Evolutionary conservation across 2,329 filamentous ascomycete species (phyloP).

Genomic region (Cladosporium sphaerospermum): DNA sequence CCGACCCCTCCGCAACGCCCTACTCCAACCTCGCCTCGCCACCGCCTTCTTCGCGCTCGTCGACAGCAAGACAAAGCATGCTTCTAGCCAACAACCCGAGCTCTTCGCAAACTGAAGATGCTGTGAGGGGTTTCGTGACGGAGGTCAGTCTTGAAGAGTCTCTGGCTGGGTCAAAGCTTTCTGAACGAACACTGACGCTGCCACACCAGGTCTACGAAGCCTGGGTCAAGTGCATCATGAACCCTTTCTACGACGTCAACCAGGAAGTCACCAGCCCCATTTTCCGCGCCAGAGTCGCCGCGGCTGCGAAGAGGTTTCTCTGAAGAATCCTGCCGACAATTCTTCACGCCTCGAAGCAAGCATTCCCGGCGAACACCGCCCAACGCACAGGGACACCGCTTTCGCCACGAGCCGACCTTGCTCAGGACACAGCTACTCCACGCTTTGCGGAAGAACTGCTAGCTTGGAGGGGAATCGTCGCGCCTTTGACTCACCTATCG

Average conservation of each 20-base stretch:
- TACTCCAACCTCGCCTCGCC: slow-evolving; percentile 29
- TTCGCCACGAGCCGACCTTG: too few species aligned
- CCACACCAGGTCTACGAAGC: slow-evolving; percentile 68
- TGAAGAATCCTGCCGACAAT: neutral
- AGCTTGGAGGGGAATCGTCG: too few species aligned
- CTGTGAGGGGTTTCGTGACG: slow-evolving; percentile 86
- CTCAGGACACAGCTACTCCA: too few species aligned
- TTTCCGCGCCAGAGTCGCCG: slow-evolving; percentile 73
- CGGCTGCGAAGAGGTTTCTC: slow-evolving; percentile 70
- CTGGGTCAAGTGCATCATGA: slow-evolving; percentile 97
- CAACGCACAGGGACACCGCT: too few species aligned
- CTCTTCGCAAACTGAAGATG: slow-evolving; percentile 86
- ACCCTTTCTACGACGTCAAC: slow-evolving; percentile 83
- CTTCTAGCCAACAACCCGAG: slow-evolving; percentile 61
- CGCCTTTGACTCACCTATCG: too few species aligned
- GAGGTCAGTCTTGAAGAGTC: slow-evolving; percentile 43
- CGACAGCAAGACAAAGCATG: slow-evolving; percentile 28
- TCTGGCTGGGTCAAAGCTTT: too few species aligned
- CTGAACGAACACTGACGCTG: neutral
- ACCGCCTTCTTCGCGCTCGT: slow-evolving; percentile 21
- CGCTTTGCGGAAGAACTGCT: too few species aligned
- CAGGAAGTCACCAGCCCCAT: slow-evolving; percentile 80
- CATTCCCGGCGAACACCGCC: too few species aligned
- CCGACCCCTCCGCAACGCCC: slow-evolving; percentile 39
- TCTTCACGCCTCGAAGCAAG: too few species aligned